phyloP scores from a whole-genome alignment of 441 rosid species.

The Croton laevigatus region DNA sequence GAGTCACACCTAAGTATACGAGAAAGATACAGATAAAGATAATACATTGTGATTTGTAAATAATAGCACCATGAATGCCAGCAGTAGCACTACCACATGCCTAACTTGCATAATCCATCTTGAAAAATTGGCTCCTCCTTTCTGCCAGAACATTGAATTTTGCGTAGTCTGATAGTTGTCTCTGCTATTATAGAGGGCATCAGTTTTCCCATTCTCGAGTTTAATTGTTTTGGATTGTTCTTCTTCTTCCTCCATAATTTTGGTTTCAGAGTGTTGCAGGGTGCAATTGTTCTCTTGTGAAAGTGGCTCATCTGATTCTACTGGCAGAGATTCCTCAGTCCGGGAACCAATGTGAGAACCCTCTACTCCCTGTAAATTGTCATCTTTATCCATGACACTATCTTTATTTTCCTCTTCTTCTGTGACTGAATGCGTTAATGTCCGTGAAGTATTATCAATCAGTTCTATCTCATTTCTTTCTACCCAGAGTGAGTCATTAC shows the following conservation, averaged over 20 bases:
- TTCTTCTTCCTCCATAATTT: constrained; percentile 12
- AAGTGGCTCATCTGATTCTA: constrained; percentile 27
- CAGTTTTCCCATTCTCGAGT: constrained; percentile 1
- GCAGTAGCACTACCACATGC: constrained; percentile 15
- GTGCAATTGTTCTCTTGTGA: constrained; percentile 22
- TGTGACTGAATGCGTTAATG: neutral
- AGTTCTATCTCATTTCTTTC: constrained; percentile 1
- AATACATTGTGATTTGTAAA: constrained; percentile 10
- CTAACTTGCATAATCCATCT: constrained; percentile 17
- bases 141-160: constrained; percentile 4
- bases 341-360: constrained; percentile 36
- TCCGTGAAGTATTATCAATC: neutral
- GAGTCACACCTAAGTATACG: neutral
- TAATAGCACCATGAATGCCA: constrained; percentile 24
- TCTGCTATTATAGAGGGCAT: neutral
- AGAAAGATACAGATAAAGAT: neutral
- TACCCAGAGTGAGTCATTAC: neutral
- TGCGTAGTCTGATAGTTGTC: neutral
- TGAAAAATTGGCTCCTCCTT: constrained; percentile 9
- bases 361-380: constrained; percentile 29
- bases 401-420: constrained; percentile 16
- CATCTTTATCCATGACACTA: constrained; percentile 9
- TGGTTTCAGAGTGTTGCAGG: constrained; percentile 16
- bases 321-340: constrained; percentile 38
- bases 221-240: neutral